Base-by-base conservation (phyloP, 2,329 filamentous ascomycete species). In the Diaporthe amygdali region DNA sequence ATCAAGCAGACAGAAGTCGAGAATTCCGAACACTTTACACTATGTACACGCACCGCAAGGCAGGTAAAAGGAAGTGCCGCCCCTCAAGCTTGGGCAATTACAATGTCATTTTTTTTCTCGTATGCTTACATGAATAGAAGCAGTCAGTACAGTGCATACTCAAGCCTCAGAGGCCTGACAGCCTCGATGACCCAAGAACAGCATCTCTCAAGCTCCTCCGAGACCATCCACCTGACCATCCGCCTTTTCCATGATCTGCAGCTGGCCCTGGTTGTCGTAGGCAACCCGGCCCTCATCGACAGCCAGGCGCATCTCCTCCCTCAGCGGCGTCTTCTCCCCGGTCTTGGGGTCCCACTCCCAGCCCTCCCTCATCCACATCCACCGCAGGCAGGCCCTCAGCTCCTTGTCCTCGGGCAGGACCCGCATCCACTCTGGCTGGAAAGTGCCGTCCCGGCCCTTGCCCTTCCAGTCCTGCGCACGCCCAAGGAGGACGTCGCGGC, bases 341-440 rank as follows among this genome's bases (percentile, higher is more conserved):
- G 92, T 95, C 34, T 84, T 79, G 1, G 90, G 90, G 82, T 97
- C 89, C 94, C 94, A 97, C 49, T 91, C 85, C 88, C 91, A 96
- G 0, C 94, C 94, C 76, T 97, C 93, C 55, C 91, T 90, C 82
- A 96, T 88, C 95, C 95, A 97, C 90, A 95, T 94, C 95, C 95
- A 98, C 47, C 92, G 88, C 77, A 98, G 81, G 82, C 91, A 97
- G 0, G 94, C 94, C 52, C 93, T 87, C n/a, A 98, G 83, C 80
- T 98, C 95, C 82, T 97, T 98, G 80, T 98, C 95, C 52, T 86
- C 83, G 0, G 95, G 94, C 61, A 93, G 79, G 1, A 97, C 94
- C 3, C 94, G 88, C 87, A 95, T 96, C 95, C 95, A 98, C 81
- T 98, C 95, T 0, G 94, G 94, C 76, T 94, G 91, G 78, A 95